Conservation (phyloP, 2,329 filamentous ascomycete genomes). For the Ascochyta lentis region DNA sequence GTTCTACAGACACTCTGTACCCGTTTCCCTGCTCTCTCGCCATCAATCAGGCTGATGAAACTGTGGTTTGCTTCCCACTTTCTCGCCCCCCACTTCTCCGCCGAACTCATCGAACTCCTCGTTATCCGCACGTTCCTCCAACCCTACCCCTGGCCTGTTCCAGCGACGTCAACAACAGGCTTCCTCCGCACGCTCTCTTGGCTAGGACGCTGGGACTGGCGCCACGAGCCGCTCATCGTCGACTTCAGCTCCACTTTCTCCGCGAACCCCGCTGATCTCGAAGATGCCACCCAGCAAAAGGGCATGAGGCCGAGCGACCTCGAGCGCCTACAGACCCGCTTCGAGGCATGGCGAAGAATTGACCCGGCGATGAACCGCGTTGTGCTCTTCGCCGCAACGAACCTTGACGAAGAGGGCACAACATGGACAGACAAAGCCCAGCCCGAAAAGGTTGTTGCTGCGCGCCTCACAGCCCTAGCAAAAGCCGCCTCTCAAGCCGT, state of each 20-base stretch:
- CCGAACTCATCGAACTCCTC: constrained; percentile 85
- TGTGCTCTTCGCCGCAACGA: constrained; percentile 81
- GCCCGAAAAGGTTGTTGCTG: constrained; percentile 82
- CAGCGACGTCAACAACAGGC: constrained; percentile 77
- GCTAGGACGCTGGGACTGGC: constrained; percentile 91
- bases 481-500: constrained; percentile 67
- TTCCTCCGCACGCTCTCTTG: constrained; percentile 82
- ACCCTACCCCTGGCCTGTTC: constrained; percentile 79
- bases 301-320: constrained; percentile 66
- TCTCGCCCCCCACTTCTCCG: constrained; percentile 74
- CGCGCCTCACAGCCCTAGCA: constrained; percentile 81
- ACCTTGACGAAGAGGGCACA: constrained; percentile 76
- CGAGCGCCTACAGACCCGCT: constrained; percentile 69
- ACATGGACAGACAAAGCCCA: constrained; percentile 75
- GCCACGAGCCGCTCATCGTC: constrained; percentile 78
- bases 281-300: constrained; percentile 22
- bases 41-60: constrained; percentile 84
- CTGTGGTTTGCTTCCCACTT: constrained; percentile 89
- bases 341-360: constrained; percentile 84
- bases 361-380: constrained; percentile 88
- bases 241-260: constrained; percentile 64
- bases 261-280: constrained; percentile 26
- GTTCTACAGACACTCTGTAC: constrained; percentile 81
- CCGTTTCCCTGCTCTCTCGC: constrained; percentile 78
- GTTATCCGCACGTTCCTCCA: constrained; percentile 79